These are phyloP conservation scores for Fusarium duplospermum DNA, from an alignment of 2,329 filamentous ascomycete species.

Conservation along the genomic window DNA sequence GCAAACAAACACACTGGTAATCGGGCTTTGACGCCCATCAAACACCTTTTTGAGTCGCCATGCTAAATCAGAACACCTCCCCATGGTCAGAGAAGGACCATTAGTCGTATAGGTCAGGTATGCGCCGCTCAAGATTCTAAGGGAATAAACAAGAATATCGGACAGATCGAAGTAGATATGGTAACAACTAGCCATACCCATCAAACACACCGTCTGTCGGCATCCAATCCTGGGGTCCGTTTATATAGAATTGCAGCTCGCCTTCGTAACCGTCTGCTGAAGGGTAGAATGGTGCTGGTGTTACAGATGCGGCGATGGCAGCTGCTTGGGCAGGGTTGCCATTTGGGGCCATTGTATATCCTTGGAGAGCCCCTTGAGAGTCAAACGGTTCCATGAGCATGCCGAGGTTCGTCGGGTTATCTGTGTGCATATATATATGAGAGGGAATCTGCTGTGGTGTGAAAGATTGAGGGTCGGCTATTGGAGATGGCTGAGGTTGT, in stretches of 20 bases:
- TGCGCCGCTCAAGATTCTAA: slow-evolving; percentile 5
- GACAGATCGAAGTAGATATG: not conserved
- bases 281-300: slow-evolving; percentile 36
- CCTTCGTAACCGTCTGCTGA: slow-evolving; percentile 59
- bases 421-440: slow-evolving; percentile 22
- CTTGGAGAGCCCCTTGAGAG: slow-evolving; percentile 23
- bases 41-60: slow-evolving; percentile 1
- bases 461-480: slow-evolving; percentile 37
- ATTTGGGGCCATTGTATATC: slow-evolving; percentile 29
- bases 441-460: slow-evolving; percentile 24
- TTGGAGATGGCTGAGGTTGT: slow-evolving; percentile 9
- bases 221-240: slow-evolving; percentile 49
- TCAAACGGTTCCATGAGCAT: slow-evolving; percentile 58
- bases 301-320: slow-evolving; percentile 9
- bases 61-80: not conserved
- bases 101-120: not conserved
- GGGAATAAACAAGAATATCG: not conserved
- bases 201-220: slow-evolving; percentile 36
- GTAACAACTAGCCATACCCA: slow-evolving; percentile 22
- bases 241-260: slow-evolving; percentile 58
- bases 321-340: slow-evolving; percentile 10
- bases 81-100: not conserved
- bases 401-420: slow-evolving; percentile 41
- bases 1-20: not conserved
- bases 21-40: not conserved